Evolutionary conservation across 768 basidiomycete species (phyloP).

Genomic region (Suillus hirtellus): DNA sequence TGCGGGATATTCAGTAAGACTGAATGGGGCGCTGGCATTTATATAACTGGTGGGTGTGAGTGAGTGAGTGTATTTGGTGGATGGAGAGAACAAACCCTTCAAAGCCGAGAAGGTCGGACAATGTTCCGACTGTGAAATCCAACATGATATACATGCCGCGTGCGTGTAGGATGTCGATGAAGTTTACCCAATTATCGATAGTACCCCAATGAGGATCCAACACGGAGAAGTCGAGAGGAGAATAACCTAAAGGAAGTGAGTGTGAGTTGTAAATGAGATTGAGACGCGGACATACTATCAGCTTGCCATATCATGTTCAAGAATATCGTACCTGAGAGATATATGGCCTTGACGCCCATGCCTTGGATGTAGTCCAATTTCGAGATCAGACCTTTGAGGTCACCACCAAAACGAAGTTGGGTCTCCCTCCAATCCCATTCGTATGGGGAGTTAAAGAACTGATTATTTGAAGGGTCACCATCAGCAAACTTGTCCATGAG

Average conservation of each 20-base stretch:
- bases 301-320: conserved; percentile 96
- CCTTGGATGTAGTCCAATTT: conserved; percentile 86
- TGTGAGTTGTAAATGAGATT: conserved; percentile 13
- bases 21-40: conserved; percentile 81
- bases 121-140: conserved; percentile 94
- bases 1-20: conserved; percentile 67
- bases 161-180: conserved; percentile 76
- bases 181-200: conserved; percentile 71
- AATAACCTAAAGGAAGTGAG: conserved; percentile 64
- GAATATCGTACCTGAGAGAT: conserved; percentile 91
- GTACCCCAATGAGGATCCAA: conserved; percentile 94
- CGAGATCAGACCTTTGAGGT: conserved; percentile 73
- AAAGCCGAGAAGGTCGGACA: conserved; percentile 86
- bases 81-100: conserved; percentile 54
- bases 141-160: conserved; percentile 90
- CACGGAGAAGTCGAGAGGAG: conserved; percentile 87
- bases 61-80: conserved; percentile 15
- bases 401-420: conserved; percentile 87
- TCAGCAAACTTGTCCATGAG: conserved; percentile 94
- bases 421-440: conserved; percentile 89
- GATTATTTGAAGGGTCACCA: conserved; percentile 89
- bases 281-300: conserved; percentile 57
- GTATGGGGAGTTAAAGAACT: conserved; percentile 77
- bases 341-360: conserved; percentile 84
- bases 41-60: conserved; percentile 46